Conservation (phyloP, 2,329 filamentous ascomycete species). For the Geosmithia putterillii region DNA sequence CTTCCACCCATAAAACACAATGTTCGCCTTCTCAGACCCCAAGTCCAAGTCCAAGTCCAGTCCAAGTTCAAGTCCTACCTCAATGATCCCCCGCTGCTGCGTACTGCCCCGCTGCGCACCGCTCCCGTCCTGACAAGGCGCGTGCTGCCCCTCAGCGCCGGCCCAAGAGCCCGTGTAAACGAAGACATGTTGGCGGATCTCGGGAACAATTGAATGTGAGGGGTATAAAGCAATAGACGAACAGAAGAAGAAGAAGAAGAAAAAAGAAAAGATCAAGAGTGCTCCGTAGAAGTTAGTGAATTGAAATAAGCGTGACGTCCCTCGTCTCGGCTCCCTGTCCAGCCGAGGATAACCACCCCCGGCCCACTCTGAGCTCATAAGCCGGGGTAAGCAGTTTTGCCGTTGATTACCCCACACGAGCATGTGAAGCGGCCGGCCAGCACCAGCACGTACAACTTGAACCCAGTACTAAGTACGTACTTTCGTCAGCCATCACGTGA, state of each 20-base stretch:
- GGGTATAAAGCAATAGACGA: not conserved
- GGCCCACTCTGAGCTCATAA: not conserved
- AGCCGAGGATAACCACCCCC: slow-evolving; percentile 11
- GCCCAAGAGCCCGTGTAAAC: slow-evolving; percentile 36
- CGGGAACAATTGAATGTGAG: not conserved
- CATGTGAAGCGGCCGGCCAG: not conserved
- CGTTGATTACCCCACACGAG: not conserved
- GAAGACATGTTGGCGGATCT: slow-evolving; percentile 18
- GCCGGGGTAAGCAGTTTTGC: not conserved
- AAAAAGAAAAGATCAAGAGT: not conserved
- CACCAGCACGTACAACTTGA: not conserved
- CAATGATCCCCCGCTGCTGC: not conserved
- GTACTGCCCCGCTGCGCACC: slow-evolving; percentile 10
- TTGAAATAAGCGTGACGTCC: too few relatives aligned
- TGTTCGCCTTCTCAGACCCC: too few relatives aligned
- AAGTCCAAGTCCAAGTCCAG: too few relatives aligned
- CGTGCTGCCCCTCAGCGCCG: slow-evolving; percentile 31
- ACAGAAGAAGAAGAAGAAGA: not conserved
- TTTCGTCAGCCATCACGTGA: slow-evolving; percentile 1
- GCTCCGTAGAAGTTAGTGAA: not conserved
- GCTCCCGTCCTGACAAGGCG: slow-evolving; percentile 19
- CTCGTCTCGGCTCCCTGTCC: slow-evolving; percentile 1
- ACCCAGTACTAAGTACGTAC: not conserved
- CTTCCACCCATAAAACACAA: too few relatives aligned
- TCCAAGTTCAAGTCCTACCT: too few relatives aligned